phyloP scores from a whole-genome alignment of 495 filamentous ascomycete genomes.

The Penicillium psychrofluorescens region DNA sequence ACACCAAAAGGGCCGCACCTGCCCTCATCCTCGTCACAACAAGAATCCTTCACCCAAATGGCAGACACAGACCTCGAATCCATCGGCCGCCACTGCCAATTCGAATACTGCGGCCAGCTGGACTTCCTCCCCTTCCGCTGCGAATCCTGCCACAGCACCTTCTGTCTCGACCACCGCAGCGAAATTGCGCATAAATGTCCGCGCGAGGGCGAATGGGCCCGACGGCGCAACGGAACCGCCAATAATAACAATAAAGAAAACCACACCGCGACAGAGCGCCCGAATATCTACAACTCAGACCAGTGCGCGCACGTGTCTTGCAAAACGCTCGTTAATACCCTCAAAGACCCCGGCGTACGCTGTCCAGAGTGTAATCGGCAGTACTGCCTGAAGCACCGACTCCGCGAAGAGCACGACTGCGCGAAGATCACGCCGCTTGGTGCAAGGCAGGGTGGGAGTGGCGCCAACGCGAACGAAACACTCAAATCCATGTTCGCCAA shows the following conservation, averaged over 20 bases:
- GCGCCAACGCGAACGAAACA: conserved; percentile 31
- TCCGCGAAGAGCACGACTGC: conserved; percentile 86
- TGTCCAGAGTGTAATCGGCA: conserved; percentile 72
- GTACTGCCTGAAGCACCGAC: conserved; percentile 89
- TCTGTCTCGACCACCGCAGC: conserved; percentile 90
- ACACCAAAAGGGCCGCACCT: conserved; percentile 12
- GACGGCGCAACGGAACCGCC: conserved; percentile 42
- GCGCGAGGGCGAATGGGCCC: conserved; percentile 81
- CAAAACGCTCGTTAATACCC: conserved; percentile 80
- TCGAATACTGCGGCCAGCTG: conserved; percentile 82
- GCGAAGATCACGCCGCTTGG: conserved; percentile 60
- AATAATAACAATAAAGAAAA: conserved; percentile 10
- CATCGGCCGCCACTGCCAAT: conserved; percentile 87
- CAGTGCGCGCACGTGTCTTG: conserved; percentile 71
- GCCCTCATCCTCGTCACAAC: neutral
- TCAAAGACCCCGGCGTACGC: conserved; percentile 68
- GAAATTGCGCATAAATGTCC: conserved; percentile 78
- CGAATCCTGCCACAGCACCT: conserved; percentile 79
- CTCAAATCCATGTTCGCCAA: conserved; percentile 54
- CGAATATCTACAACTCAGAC: conserved; percentile 52
- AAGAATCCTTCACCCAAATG: conserved; percentile 47
- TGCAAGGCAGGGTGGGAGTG: conserved; percentile 28
- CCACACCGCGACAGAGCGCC: conserved; percentile 32
- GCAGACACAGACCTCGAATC: conserved; percentile 64
- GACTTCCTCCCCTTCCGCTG: conserved; percentile 96